Conservation (phyloP, 352 stramenopile genomes). For the Pythium inflatum region DNA sequence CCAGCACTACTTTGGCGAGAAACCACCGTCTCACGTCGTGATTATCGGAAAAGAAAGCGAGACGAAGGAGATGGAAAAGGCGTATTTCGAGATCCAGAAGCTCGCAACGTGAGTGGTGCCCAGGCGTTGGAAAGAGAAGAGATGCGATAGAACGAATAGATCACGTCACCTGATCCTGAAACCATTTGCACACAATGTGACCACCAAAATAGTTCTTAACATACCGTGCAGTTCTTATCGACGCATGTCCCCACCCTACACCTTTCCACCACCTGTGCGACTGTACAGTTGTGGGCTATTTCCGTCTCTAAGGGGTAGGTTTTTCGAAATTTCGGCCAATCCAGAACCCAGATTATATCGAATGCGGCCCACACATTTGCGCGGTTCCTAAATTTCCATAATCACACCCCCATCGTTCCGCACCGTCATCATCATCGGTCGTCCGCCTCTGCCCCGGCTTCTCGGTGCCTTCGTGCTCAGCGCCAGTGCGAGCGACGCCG, state of each 20-base stretch:
- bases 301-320: background rate
- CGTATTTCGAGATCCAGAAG: constrained; percentile 32
- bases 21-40: constrained; percentile 42
- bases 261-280: background rate
- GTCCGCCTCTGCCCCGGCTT: background rate
- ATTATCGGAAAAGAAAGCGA: constrained; percentile 69
- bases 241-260: background rate
- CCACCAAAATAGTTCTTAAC: background rate
- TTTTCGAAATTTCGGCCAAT: too few species aligned
- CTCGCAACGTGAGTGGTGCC: background rate
- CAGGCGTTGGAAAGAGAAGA: too few species aligned
- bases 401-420: background rate
- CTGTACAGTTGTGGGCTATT: constrained; percentile 1
- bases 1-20: constrained; percentile 53
- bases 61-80: constrained; percentile 26
- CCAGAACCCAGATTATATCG: too few species aligned
- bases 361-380: background rate
- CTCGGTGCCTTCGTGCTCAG: background rate
- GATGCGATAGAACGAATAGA: background rate
- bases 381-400: constrained; percentile 6
- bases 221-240: background rate
- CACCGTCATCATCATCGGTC: background rate
- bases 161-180: background rate
- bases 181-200: background rate
- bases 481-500: too few species aligned